Base-by-base conservation (phyloP, 202 grass and related monocot species). In the Setaria viridis region DNA sequence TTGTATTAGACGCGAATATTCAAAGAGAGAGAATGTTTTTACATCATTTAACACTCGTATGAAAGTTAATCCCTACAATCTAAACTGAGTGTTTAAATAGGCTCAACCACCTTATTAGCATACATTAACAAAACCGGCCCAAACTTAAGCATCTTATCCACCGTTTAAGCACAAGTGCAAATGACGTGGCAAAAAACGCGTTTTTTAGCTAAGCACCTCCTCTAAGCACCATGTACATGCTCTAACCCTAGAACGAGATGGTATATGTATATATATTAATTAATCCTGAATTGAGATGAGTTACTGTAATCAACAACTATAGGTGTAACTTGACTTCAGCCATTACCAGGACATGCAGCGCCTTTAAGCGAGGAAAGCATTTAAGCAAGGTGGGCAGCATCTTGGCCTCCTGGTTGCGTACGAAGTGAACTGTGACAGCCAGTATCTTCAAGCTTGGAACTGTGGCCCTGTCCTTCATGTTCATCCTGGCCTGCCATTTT, bases 391-490 rank as follows among this genome's bases (percentile, higher is more conserved):
- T 89, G n/a, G 62, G 11, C 43, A 85, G 45, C 87, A 89, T 74
- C 42, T 76, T 76, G 68, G 46, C 82, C 32, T 85, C 62, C 49
- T 11, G 30, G 19, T 70, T 13, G 13, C 29, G 5, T 6, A 37
- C 70, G 49, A 84, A 81, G 43, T 20, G 48, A 79, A 85, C 58
- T 33, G n/a, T 81, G 42, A 89, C 76, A 42, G 82, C 70, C 13
- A 89, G 42, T 68, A 85, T 81, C 70, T 89, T 89, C 82, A 81
- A 30, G 63, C 87, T 81, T 39, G 77, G 82, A 14, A 89, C 42
- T 62, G 21, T 89, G 30, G 50, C 49, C 6, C 60, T 42, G 55
- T 41, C 59, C 15, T 20, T 42, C 14, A 67, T 17, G 19, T 56
- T 72, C 67, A 84, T 83, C 47, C 86, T 80, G 9, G 48, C 57